Evolutionary conservation across 2,329 filamentous ascomycete species (phyloP).

Genomic region (Didymella glomerata): DNA sequence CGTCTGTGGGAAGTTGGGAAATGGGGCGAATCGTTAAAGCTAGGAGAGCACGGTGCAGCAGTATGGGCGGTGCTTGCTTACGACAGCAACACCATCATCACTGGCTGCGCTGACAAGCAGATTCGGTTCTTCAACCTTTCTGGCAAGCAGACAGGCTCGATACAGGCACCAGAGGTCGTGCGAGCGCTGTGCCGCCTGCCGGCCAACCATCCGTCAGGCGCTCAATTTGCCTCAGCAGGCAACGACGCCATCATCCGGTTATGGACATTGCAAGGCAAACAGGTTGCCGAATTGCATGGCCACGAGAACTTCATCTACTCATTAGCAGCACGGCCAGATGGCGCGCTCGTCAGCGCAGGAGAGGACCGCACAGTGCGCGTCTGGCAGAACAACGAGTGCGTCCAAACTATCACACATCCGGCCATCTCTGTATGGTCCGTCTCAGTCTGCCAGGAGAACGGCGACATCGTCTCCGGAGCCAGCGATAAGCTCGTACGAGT

Average conservation of each 20-base stretch:
- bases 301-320: slow-evolving; percentile 97
- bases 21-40: slow-evolving; percentile 77
- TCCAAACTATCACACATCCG: slow-evolving; percentile 96
- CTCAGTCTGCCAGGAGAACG: slow-evolving; percentile 79
- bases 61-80: slow-evolving; percentile 94
- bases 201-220: slow-evolving; percentile 76
- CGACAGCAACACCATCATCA: slow-evolving; percentile 77
- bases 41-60: slow-evolving; percentile 79
- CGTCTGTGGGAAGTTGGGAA: slow-evolving; percentile 85
- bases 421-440: slow-evolving; percentile 97
- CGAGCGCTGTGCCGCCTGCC: slow-evolving; percentile 88
- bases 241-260: slow-evolving; percentile 90
- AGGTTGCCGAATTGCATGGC: slow-evolving; percentile 79
- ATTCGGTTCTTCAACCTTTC: slow-evolving; percentile 81
- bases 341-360: slow-evolving; percentile 88
- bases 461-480: slow-evolving; percentile 92
- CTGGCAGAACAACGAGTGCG: slow-evolving; percentile 82
- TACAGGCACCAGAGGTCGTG: slow-evolving; percentile 79
- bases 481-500: slow-evolving; percentile 87
- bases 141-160: slow-evolving; percentile 69
- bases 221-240: slow-evolving; percentile 92
- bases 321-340: slow-evolving; percentile 77
- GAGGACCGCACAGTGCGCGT: slow-evolving; percentile 93
- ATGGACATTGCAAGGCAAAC: slow-evolving; percentile 82
- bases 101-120: slow-evolving; percentile 85